Conservation (phyloP, 305 asterid species). For the Fraxinus velutina region DNA sequence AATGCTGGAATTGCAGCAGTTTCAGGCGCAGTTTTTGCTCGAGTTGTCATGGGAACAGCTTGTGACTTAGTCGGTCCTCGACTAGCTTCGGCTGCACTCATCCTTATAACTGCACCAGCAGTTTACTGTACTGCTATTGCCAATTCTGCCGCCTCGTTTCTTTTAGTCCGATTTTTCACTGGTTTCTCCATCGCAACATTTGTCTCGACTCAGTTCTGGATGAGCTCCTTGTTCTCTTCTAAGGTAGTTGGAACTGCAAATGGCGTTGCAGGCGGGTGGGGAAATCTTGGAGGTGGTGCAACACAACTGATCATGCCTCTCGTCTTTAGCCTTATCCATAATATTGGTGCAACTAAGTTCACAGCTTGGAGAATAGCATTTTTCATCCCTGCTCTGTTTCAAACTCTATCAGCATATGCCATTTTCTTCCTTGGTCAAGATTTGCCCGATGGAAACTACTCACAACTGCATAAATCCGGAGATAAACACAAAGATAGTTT, state of each 20-base stretch:
- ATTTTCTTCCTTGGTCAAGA: slow-evolving; percentile 76
- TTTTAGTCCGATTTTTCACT: slow-evolving; percentile 58
- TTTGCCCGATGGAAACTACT: slow-evolving; percentile 72
- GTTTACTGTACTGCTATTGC: slow-evolving; percentile 51
- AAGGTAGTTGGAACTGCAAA: slow-evolving; percentile 74
- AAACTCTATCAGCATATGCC: slow-evolving; percentile 54
- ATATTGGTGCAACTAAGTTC: slow-evolving; percentile 46
- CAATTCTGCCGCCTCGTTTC: slow-evolving; percentile 40
- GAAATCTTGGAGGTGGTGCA: slow-evolving; percentile 90
- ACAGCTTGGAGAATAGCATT: slow-evolving; percentile 82
- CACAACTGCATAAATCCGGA: slow-evolving; percentile 55
- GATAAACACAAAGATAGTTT: slow-evolving; percentile 60
- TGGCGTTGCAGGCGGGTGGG: slow-evolving; percentile 87
- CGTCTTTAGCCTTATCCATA: slow-evolving; percentile 37
- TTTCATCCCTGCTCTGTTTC: slow-evolving; percentile 69
- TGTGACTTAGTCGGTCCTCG: slow-evolving; percentile 80
- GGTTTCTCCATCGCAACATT: slow-evolving; percentile 75
- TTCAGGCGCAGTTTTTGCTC: slow-evolving; percentile 73
- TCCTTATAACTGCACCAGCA: slow-evolving; percentile 66
- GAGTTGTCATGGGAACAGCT: slow-evolving; percentile 76
- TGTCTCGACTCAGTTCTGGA: slow-evolving; percentile 85
- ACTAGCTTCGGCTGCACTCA: slow-evolving; percentile 57
- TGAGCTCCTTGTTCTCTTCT: slow-evolving; percentile 67
- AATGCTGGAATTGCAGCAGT: slow-evolving; percentile 82
- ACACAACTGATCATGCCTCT: slow-evolving; percentile 85